phyloP scores from a whole-genome alignment of 2,329 filamentous ascomycete genomes.

The Colletotrichum scovillei region DNA sequence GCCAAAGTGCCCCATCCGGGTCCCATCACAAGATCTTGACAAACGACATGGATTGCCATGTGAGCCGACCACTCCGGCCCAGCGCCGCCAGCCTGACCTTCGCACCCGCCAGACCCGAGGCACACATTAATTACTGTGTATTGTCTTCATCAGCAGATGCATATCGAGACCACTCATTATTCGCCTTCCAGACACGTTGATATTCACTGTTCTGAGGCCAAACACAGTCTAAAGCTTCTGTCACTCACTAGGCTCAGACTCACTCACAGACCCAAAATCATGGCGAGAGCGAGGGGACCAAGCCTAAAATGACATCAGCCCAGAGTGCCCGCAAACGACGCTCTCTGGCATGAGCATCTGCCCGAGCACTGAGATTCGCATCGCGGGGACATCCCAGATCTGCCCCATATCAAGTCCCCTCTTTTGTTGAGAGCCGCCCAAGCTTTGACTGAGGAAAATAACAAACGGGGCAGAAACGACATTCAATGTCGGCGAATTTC shows the following conservation, averaged over 20 bases:
- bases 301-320: slow-evolving; percentile 25
- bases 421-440: slow-evolving; percentile 27
- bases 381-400: slow-evolving; percentile 22
- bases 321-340: slow-evolving; percentile 18
- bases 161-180: not conserved
- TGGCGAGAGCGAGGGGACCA: not conserved
- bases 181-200: not conserved
- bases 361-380: not conserved
- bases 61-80: slow-evolving; percentile 19
- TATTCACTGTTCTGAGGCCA: not conserved
- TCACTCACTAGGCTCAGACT: not conserved
- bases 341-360: not conserved
- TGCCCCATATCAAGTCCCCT: slow-evolving; percentile 3
- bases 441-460: not conserved
- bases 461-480: not conserved
- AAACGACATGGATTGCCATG: slow-evolving; percentile 25
- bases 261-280: not conserved
- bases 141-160: not conserved
- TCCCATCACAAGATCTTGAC: slow-evolving; percentile 31
- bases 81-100: not conserved
- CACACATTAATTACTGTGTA: not conserved
- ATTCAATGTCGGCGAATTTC: not conserved
- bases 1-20: slow-evolving; percentile 28
- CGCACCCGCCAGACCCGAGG: not conserved
- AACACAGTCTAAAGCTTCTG: not conserved